Evolutionary conservation across 129 eudicot species (phyloP).

Genomic region (Escallonia rubra): DNA sequence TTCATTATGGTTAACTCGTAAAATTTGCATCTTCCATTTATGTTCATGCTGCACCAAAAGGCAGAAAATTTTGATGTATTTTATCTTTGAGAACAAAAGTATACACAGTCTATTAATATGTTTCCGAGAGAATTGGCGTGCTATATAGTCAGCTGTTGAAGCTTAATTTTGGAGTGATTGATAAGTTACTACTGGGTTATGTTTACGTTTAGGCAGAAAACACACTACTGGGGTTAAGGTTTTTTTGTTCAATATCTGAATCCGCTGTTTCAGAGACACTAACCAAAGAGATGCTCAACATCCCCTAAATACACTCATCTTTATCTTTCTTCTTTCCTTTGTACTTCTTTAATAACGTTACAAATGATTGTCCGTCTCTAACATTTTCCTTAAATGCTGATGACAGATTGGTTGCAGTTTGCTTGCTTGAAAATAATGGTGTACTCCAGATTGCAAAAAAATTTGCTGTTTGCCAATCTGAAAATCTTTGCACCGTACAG

Average conservation of each 20-base stretch:
- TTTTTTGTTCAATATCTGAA: background rate
- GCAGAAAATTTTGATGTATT: background rate
- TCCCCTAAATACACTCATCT: background rate
- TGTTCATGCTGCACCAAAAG: too few species aligned
- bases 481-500: conserved; percentile 26
- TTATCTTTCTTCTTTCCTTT: background rate
- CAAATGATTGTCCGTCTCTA: background rate
- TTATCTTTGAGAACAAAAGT: too few species aligned
- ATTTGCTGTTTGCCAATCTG: conserved; percentile 34
- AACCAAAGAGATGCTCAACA: background rate
- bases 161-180: background rate
- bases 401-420: conserved; percentile 66
- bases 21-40: background rate
- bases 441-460: conserved; percentile 55
- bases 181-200: too few species aligned
- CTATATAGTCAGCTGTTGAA: background rate
- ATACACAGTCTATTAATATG: background rate
- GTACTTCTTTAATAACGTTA: background rate
- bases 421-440: conserved; percentile 76
- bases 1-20: background rate
- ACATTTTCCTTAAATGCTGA: background rate
- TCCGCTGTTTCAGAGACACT: background rate
- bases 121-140: background rate
- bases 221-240: background rate
- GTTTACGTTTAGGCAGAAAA: too few species aligned